Evolutionary conservation across 768 basidiomycete species (phyloP), one percentile per base, ranked within the genome.

Genomic region (Crucibulum laeve): DNA sequence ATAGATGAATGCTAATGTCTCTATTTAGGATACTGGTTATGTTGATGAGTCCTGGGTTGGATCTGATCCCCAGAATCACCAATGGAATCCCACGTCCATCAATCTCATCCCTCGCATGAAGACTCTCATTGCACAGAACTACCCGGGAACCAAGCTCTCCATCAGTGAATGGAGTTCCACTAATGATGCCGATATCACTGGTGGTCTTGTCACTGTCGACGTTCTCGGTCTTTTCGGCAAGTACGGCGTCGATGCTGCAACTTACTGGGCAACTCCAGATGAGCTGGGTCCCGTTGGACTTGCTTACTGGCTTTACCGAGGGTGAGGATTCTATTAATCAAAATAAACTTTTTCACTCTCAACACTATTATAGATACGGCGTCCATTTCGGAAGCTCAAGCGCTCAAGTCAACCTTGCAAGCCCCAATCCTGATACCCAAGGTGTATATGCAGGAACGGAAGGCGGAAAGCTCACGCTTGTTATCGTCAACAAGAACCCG

Each of bases 91-190:
- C 4, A 68, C 60, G 4, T 49, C 54, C 21, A 67, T 79, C 19
- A 50, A 57, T 45, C 68, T 79, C 38, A 63, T 79, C 43, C 77
- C 77, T 25, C 72, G 77, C 22, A 66, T 79, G 59, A 65, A 68
- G 48, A 64, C 63, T 19, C 68, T 79, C 45, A 77, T 79, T 47
- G 59, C 62, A 25, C 55, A 61, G 33, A 57, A 70, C 56, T 79
- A 77, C 53, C 76, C 77, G n/a, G 76, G 75, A 17, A 77, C 76
- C 32, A 76, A 73, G 52, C 55, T 79, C 32, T 75, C 75, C n/a
- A 60, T 79, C 40, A 68, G 70, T 47, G 77, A 79, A 54, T 78
- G 72, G 72, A 62, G 59, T 49, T 73, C 76, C 0, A 69, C 69
- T 2, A 59, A 55, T 38, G 77, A 79, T 49, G 63, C 62, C 14